Base-by-base conservation (phyloP, 768 basidiomycete species). In the Panus rudis region DNA sequence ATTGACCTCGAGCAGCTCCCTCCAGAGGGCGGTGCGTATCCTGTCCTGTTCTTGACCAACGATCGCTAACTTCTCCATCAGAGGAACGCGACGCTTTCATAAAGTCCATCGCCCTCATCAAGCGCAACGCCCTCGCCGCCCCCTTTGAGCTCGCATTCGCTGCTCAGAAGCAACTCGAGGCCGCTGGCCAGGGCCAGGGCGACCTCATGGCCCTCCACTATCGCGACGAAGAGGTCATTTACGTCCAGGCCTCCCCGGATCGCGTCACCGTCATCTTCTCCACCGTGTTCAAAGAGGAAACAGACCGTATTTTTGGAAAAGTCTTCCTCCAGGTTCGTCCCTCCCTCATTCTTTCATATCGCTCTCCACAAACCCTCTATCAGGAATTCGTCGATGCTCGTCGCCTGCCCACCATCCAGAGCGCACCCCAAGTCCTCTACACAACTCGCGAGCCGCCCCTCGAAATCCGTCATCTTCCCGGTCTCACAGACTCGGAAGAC, bases 331-430 rank as follows among this genome's bases (percentile, higher is more conserved):
- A 98, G 76, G 92, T 91, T 50, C 16, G 52, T 53, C 14, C 49
- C 65, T 46, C 20, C 59, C 31, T 14, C 5, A 19, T 4, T 26
- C 19, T n/a, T 23, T 35, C 24, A 28, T n/a, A n/a, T 37, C 48
- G 2, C n/a, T 24, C 10, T 14, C 42, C 12, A 34, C 38, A 44
- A 17, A 16, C 22, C 37, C 32, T 39, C 25, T 24, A 22, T 39
- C 51, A 93, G 91, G 96, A 98, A 81, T 99, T 99, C 55, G 96
- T 98, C 24, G 96, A 99, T 69, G 94, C 96, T n/a, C 78, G 96
- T 42, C 77, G 90, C 39, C 78, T 89, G 47, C 90, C 93, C 1
- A 81, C 84, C 10, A 86, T 98, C 41, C 96, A 98, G 65, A 92
- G 87, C 51, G 96, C 96, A 1, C 96, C 96, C 0, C 96, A 98